Conservation (phyloP, 306 rosid genomes). For the Cercis canadensis region DNA sequence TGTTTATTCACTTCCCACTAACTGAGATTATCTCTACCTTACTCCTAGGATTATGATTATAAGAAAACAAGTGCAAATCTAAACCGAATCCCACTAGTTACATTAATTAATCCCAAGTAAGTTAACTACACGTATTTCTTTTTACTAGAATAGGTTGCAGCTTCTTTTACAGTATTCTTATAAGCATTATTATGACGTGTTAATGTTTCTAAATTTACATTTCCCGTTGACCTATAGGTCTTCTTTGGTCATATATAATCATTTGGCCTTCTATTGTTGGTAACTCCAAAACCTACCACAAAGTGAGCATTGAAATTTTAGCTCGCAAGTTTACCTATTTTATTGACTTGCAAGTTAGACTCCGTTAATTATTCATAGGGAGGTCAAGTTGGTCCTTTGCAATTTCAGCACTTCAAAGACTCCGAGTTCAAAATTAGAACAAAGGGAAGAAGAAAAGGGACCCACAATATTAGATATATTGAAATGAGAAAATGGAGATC, state of each 20-base stretch:
- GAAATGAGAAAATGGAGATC: too few relatives aligned
- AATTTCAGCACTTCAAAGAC: constrained; percentile 6
- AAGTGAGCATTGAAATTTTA: constrained; percentile 34
- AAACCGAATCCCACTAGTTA: constrained; percentile 76
- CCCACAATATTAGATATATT: background rate
- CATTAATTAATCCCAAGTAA: constrained; percentile 33
- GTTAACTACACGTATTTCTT: constrained; percentile 47
- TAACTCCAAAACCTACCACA: background rate
- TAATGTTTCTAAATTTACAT: constrained; percentile 4
- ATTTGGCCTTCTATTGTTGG: background rate
- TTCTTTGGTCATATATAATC: constrained; percentile 13
- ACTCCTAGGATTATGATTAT: constrained; percentile 18
- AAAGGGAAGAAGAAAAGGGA: background rate
- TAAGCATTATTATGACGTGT: constrained; percentile 4
- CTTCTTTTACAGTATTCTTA: constrained; percentile 1
- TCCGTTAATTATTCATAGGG: background rate
- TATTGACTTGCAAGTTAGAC: background rate
- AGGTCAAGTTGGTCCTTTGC: constrained; percentile 26
- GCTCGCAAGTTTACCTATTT: background rate
- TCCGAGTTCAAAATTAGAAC: too few relatives aligned
- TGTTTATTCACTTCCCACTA: constrained; percentile 43
- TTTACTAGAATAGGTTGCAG: constrained; percentile 31
- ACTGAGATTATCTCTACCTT: constrained; percentile 49
- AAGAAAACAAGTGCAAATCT: constrained; percentile 40
- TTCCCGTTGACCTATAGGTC: constrained; percentile 28